Evolutionary conservation across 2,329 filamentous ascomycete species (phyloP).

Genomic region (Arthrobotrys musiformis): DNA sequence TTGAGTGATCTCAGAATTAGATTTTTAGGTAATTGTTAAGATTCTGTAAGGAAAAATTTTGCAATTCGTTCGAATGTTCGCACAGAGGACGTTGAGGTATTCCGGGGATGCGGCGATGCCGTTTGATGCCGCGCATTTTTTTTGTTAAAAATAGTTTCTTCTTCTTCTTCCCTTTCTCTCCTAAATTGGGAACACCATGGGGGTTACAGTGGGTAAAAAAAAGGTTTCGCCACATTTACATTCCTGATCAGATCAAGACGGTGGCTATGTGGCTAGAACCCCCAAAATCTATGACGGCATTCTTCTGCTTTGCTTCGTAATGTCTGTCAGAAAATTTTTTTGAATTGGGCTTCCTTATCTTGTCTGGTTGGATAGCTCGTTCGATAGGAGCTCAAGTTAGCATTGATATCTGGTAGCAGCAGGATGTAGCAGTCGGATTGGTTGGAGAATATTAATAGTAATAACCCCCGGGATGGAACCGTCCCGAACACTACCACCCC

Average conservation of each 20-base stretch:
- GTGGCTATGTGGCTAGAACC: conserved; percentile 38
- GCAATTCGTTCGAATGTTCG: conserved; percentile 11
- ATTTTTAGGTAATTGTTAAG: conserved; percentile 38
- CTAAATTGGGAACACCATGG: no score
- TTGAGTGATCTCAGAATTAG: not conserved
- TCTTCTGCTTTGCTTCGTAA: not conserved
- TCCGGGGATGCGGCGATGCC: conserved; percentile 50
- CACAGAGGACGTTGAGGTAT: conserved; percentile 35
- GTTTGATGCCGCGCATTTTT: not conserved
- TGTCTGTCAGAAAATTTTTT: not conserved
- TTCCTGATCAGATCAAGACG: not conserved
- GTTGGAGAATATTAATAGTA: conserved; percentile 22
- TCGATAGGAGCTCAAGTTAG: not conserved
- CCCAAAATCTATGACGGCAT: conserved; percentile 15
- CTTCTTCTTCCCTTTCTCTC: no score
- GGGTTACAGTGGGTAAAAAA: not conserved
- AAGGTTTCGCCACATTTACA: not conserved
- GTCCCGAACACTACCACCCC: not conserved
- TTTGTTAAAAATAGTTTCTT: not conserved
- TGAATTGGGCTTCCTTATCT: not conserved
- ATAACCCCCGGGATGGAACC: not conserved
- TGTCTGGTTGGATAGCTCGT: not conserved
- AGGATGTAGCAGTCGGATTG: not conserved
- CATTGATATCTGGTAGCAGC: no score
- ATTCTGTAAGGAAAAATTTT: not conserved